Base-by-base conservation (phyloP, 495 filamentous ascomycete genomes). In the Parachaetomium inaequale region DNA sequence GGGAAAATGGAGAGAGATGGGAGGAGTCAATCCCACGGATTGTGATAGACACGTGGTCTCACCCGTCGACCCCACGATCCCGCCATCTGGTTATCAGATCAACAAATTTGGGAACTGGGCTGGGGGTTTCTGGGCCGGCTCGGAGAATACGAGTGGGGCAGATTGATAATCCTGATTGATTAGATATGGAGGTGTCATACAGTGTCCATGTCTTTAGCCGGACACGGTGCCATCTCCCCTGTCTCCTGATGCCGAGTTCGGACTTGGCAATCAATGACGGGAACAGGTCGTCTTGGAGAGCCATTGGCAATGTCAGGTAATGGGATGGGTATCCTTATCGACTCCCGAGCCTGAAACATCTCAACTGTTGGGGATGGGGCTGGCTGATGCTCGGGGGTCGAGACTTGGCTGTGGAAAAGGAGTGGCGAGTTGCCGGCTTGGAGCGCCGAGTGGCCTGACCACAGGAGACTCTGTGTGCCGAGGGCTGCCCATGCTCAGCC, bases 161-260 rank as follows among this genome's bases (percentile, higher is more conserved):
- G 68, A 72, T 71, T 72, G 70, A 72, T 72, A 71, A 68, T 58
- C 67, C 50, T 62, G 68, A 66, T 69, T 69, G 61, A 65, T 69
- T 69, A 69, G 62, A 66, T 69, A 42, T 58, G 25, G 26, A n/a
- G 29, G 47, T 55, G 59, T 61, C 59, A 62, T 47, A 60, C 51
- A 28, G 55, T 47, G 57, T 56, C 40, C 28, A 60, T 55, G 23
- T 17, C 10, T 40, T 38, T 55, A n/a, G 10, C 17, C n/a, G 36
- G 19, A 19, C n/a, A 66, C 54, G 8, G 59, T 65, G 46, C 29
- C 8, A n/a, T 45, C 28, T n/a, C 32, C 43, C 14, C 34, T n/a
- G 14, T n/a, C 26, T 25, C 8, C 10, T 7, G 17, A 12, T 14
- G 58, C 63, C 63, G 63, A 61, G 53, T 58, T 61, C 63, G 63